phyloP scores from a whole-genome alignment of 352 stramenopile species.

The Phytophthora pistaciae region DNA sequence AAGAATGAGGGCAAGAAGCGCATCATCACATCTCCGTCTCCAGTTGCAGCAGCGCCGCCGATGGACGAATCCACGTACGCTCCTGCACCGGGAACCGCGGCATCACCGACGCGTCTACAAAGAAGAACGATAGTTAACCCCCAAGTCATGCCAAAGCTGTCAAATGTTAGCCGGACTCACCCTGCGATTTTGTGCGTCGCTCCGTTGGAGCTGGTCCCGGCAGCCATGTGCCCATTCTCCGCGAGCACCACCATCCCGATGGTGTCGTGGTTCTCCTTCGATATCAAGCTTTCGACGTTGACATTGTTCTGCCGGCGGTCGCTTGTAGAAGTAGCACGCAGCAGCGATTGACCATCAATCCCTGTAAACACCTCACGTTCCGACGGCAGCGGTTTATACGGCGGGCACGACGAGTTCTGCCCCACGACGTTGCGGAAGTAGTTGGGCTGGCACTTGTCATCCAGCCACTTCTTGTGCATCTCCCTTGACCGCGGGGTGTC shows the following conservation, averaged over 20 bases:
- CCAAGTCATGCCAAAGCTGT: too few species aligned
- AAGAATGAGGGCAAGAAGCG: conserved; percentile 90
- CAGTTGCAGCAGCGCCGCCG: conserved; percentile 86
- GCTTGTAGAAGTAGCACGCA: conserved; percentile 12
- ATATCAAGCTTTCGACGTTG: conserved; percentile 44
- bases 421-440: conserved; percentile 86
- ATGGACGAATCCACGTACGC: conserved; percentile 88
- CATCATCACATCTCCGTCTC: conserved; percentile 94
- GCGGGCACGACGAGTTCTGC: conserved; percentile 80
- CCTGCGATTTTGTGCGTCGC: conserved; percentile 91
- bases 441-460: conserved; percentile 88
- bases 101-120: conserved; percentile 88
- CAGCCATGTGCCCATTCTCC: conserved; percentile 73
- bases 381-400: conserved; percentile 65
- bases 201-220: conserved; percentile 91
- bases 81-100: conserved; percentile 81
- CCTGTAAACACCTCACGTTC: conserved; percentile 34
- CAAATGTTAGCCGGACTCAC: conserved; percentile 27
- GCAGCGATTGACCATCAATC: conserved; percentile 23
- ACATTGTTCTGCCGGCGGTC: conserved; percentile 22
- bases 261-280: conserved; percentile 88
- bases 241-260: conserved; percentile 90
- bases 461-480: conserved; percentile 66
- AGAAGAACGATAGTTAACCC: not conserved
- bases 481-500: conserved; percentile 67